A percentile compares a stretch with the other conserved stretches of the same genome.
phyloP scores from a whole-genome alignment of 2,329 filamentous ascomycete genomes.

The Apiospora sp. region DNA sequence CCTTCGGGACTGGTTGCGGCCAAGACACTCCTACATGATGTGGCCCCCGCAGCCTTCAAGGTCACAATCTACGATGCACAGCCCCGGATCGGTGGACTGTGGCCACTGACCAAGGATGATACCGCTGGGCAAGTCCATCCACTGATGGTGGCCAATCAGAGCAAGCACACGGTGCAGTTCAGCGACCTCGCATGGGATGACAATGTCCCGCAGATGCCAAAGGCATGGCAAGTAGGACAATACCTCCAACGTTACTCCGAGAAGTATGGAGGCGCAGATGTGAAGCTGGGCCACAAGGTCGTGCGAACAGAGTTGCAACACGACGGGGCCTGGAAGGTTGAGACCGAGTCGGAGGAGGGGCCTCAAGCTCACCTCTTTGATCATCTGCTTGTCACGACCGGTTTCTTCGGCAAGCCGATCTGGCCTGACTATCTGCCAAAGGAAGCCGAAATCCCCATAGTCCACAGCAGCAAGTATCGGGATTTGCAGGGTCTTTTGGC shows the following conservation, averaged over 20 bases:
- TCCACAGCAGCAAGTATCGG: conserved; percentile 75
- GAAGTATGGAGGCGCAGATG: conserved; percentile 57
- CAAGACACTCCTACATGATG: conserved; percentile 74
- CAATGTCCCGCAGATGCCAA: conserved; percentile 70
- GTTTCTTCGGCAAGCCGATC: conserved; percentile 74
- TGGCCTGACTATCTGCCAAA: conserved; percentile 55
- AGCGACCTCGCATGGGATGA: conserved; percentile 76
- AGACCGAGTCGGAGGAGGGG: conserved; percentile 44
- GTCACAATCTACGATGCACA: conserved; percentile 77
- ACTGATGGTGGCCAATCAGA: conserved; percentile 77
- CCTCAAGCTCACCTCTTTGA: conserved; percentile 67
- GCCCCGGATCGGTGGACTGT: conserved; percentile 76
- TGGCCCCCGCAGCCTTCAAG: conserved; percentile 62
- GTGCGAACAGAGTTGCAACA: conserved; percentile 47
- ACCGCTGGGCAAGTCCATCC: conserved; percentile 65
- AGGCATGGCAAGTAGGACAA: conserved; percentile 77
- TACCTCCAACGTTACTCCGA: conserved; percentile 74
- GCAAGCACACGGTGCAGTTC: conserved; percentile 76
- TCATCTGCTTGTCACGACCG: conserved; percentile 75
- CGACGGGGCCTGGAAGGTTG: conserved; percentile 51
- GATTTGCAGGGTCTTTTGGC: conserved; percentile 58
- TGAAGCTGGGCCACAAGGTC: conserved; percentile 60
- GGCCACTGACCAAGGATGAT: conserved; percentile 66
- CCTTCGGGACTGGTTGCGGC: conserved; percentile 74
- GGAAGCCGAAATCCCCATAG: conserved; percentile 53